A percentile compares a stretch with the other conserved stretches of the same genome.
Evolutionary conservation across 805 yeast species (phyloP).

Genomic region (Metschnikowia colocasiae): DNA sequence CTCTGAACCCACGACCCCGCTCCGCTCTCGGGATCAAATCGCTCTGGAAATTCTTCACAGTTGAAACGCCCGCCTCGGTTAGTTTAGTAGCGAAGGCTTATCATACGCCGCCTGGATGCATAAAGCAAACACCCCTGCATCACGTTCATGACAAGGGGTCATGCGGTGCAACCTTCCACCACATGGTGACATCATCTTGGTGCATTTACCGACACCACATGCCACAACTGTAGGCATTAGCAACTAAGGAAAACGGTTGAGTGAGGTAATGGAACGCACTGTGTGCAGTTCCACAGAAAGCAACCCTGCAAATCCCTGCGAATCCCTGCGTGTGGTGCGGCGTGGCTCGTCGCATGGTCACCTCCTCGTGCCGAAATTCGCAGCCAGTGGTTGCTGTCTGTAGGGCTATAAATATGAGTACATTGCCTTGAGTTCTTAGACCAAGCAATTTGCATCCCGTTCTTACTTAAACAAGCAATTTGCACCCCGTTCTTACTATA

Average conservation of each 20-base stretch:
- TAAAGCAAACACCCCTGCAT: too few relatives aligned
- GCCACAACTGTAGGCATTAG: background rate
- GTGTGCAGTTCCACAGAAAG: conserved; percentile 2
- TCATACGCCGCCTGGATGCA: too few relatives aligned
- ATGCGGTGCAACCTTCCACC: background rate
- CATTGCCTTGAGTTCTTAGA: background rate
- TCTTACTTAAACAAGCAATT: background rate
- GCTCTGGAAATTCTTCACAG: too few relatives aligned
- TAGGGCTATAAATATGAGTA: background rate
- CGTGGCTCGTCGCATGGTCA: background rate
- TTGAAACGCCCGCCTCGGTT: too few relatives aligned
- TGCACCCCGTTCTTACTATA: too few relatives aligned
- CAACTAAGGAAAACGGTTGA: background rate
- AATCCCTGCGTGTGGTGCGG: background rate
- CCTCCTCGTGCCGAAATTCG: conserved; percentile 3
- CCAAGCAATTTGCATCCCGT: background rate
- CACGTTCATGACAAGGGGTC: too few relatives aligned
- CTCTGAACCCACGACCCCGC: too few relatives aligned
- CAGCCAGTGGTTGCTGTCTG: conserved; percentile 4
- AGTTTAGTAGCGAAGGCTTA: too few relatives aligned
- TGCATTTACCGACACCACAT: background rate
- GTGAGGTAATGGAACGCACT: conserved; percentile 3
- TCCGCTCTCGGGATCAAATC: too few relatives aligned
- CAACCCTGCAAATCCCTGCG: conserved; percentile 4
- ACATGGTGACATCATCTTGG: conserved; percentile 1